Conservation (phyloP, 2,329 filamentous ascomycete genomes). For the Pestalotiopsis sp. region DNA sequence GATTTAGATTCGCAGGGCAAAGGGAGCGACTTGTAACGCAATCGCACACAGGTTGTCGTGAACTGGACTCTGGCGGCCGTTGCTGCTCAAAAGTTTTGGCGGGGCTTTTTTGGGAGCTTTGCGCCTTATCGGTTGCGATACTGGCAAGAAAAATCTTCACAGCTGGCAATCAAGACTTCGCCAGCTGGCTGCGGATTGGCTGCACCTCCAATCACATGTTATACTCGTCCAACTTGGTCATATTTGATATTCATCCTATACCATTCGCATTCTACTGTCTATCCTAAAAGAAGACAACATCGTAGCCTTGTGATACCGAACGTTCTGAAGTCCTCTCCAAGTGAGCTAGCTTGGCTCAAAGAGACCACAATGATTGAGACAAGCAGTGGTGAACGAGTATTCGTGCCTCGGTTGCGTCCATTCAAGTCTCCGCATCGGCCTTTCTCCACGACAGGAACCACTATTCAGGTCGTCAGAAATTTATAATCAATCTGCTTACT, state of each 20-base stretch:
- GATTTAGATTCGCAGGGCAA: background rate
- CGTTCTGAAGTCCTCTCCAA: too few relatives aligned
- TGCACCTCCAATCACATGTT: background rate
- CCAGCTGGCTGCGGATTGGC: background rate
- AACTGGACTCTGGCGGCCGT: background rate
- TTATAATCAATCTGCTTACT: background rate
- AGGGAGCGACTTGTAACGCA: background rate
- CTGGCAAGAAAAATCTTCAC: background rate
- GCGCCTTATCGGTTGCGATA: background rate
- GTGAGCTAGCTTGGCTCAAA: background rate
- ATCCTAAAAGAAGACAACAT: too few relatives aligned
- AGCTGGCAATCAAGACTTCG: background rate
- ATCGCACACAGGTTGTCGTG: background rate
- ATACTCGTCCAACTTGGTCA: background rate
- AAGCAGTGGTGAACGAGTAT: background rate
- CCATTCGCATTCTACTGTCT: background rate
- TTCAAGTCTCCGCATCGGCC: background rate
- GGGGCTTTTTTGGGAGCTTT: slow-evolving; percentile 9
- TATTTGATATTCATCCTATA: background rate
- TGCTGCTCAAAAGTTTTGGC: slow-evolving; percentile 15
- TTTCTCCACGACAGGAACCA: background rate
- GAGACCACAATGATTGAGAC: background rate
- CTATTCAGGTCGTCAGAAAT: background rate
- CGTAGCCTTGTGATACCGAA: too few relatives aligned
- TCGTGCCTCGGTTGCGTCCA: background rate